Conservation (phyloP, 495 filamentous ascomycete species). For the Parathielavia appendiculata region DNA sequence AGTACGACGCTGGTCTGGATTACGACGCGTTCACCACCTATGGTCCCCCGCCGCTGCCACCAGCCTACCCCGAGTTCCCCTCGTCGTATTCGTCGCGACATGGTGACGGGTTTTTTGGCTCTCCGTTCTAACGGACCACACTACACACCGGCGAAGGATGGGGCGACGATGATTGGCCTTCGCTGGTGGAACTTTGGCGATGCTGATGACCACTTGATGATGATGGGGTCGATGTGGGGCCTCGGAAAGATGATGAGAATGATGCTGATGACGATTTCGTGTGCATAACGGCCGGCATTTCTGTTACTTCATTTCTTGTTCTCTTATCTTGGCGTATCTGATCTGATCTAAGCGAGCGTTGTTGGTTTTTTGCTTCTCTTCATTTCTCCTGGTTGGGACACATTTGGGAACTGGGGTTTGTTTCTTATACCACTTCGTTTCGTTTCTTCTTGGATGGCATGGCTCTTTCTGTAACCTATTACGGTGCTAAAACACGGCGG, state of each 20-base stretch:
- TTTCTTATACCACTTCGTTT: slow-evolving; percentile 16
- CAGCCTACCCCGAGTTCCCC: slow-evolving; percentile 19
- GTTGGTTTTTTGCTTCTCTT: slow-evolving; percentile 14
- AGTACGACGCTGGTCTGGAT: slow-evolving; percentile 10
- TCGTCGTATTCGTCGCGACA: slow-evolving; percentile 12
- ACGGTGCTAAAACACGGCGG: slow-evolving; percentile 12
- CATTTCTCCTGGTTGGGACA: background rate
- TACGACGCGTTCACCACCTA: slow-evolving; percentile 19
- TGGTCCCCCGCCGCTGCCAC: slow-evolving; percentile 7
- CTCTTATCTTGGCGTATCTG: slow-evolving; percentile 18
- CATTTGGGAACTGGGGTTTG: slow-evolving; percentile 7
- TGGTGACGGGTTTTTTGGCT: slow-evolving; percentile 5
- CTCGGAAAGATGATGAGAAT: slow-evolving; percentile 20
- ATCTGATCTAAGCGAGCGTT: slow-evolving; percentile 25
- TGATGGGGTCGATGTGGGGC: slow-evolving; percentile 1
- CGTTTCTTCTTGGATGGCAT: slow-evolving; percentile 3
- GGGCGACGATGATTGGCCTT: background rate
- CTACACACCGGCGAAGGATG: background rate
- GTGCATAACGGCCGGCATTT: slow-evolving; percentile 15
- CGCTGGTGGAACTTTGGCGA: slow-evolving; percentile 6
- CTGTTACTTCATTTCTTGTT: slow-evolving; percentile 16
- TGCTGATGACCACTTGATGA: slow-evolving; percentile 15
- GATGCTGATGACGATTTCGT: slow-evolving; percentile 19
- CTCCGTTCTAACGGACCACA: background rate
- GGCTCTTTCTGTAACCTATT: background rate